These are phyloP conservation scores for Nothophoma quercina DNA, from an alignment of 2,329 filamentous ascomycete genomes.

Conservation along the genomic window DNA sequence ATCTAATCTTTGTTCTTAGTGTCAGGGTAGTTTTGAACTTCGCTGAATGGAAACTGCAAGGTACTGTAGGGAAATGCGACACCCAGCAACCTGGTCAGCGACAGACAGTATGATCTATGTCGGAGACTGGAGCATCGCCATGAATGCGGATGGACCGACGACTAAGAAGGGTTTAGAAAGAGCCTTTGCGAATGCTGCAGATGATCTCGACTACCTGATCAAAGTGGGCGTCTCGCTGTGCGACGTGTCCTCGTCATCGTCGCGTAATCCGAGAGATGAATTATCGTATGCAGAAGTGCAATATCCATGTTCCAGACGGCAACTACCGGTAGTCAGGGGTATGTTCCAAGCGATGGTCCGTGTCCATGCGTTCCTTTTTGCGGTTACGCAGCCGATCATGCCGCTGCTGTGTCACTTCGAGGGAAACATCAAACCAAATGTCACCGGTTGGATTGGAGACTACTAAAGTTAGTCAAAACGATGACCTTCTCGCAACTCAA, in stretches of 20 bases:
- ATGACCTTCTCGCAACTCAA: no score
- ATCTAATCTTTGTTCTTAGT: no score
- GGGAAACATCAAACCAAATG: background rate
- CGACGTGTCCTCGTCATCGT: constrained; percentile 1
- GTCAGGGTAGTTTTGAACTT: no score
- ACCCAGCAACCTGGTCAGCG: background rate
- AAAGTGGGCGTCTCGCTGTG: constrained; percentile 6
- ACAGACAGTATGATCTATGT: background rate
- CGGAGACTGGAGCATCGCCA: background rate
- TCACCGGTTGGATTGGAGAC: background rate
- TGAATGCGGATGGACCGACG: background rate
- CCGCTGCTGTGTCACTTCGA: constrained; percentile 3
- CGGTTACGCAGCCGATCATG: constrained; percentile 1
- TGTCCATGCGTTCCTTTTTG: constrained; percentile 9
- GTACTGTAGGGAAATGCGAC: no score
- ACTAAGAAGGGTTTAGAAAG: background rate
- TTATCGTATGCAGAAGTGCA: constrained; percentile 7
- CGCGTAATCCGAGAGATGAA: constrained; percentile 15
- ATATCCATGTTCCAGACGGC: background rate
- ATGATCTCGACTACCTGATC: background rate
- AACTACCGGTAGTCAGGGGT: constrained; percentile 1
- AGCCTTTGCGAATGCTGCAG: background rate
- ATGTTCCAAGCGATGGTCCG: constrained; percentile 1
- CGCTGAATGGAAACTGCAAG: no score
- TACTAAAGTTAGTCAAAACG: no score